phyloP scores from a whole-genome alignment of 2,329 filamentous ascomycete species.

The Diaporthe sp. region DNA sequence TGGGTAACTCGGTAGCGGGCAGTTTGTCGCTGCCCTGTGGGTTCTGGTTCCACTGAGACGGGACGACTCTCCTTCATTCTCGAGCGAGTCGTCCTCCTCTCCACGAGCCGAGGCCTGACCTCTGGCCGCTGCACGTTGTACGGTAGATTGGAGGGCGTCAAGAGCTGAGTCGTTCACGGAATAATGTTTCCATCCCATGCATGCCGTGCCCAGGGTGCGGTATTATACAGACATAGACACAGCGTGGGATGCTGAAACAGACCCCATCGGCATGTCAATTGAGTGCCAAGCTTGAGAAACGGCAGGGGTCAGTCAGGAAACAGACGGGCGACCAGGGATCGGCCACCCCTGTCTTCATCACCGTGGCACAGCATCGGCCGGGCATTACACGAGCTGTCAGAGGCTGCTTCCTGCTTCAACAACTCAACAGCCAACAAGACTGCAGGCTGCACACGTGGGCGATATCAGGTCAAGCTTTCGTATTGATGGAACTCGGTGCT shows the following conservation, averaged over 20 bases:
- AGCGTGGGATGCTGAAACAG: slow-evolving; percentile 29
- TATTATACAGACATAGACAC: neutral
- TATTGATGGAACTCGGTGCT: neutral
- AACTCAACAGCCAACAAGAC: neutral
- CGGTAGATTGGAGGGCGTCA: slow-evolving; percentile 22
- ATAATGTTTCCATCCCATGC: slow-evolving; percentile 18
- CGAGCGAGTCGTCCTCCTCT: neutral
- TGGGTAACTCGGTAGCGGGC: slow-evolving; percentile 3
- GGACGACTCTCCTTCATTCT: slow-evolving; percentile 29
- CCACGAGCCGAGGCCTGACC: neutral
- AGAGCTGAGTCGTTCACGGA: slow-evolving; percentile 6
- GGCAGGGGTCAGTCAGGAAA: slow-evolving; percentile 26
- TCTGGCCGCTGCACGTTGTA: neutral
- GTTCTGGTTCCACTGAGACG: slow-evolving; percentile 27
- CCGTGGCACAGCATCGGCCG: slow-evolving; percentile 15
- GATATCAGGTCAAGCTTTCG: neutral
- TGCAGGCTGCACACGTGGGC: slow-evolving; percentile 16
- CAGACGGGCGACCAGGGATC: slow-evolving; percentile 13
- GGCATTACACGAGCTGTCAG: slow-evolving; percentile 31
- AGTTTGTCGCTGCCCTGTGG: neutral
- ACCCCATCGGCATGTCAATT: slow-evolving; percentile 23
- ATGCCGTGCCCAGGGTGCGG: neutral
- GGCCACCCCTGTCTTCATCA: slow-evolving; percentile 12
- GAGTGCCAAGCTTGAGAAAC: slow-evolving; percentile 15
- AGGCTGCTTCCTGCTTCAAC: neutral